Conservation (phyloP, 768 basidiomycete genomes). For the Boletus patriciae region DNA sequence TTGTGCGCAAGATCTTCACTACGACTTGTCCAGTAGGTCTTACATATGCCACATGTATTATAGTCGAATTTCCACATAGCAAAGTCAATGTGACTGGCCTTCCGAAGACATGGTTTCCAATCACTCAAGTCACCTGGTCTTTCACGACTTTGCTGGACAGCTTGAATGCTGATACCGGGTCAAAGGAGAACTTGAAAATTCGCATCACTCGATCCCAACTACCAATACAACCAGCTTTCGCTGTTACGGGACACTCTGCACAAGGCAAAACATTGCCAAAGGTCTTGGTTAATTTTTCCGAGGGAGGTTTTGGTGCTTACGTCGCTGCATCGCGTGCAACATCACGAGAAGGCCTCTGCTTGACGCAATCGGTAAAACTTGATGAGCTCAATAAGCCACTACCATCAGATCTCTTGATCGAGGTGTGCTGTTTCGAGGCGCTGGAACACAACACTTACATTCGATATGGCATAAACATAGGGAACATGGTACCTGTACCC, state of each 20-base stretch:
- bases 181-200: neutral
- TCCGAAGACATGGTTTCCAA: slow-evolving; percentile 17
- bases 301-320: too few species aligned
- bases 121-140: slow-evolving; percentile 14
- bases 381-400: too few species aligned
- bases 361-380: too few species aligned
- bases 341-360: too few species aligned
- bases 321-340: too few species aligned
- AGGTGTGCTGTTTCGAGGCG: too few species aligned
- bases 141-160: neutral
- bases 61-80: slow-evolving; percentile 15
- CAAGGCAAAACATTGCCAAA: too few species aligned
- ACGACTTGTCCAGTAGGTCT: too few species aligned
- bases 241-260: too few species aligned
- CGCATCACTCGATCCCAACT: slow-evolving; percentile 16
- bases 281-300: too few species aligned
- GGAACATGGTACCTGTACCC: neutral
- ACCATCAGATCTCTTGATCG: too few species aligned
- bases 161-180: neutral
- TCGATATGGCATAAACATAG: neutral
- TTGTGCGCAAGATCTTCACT: neutral
- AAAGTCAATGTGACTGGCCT: slow-evolving; percentile 15
- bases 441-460: slow-evolving; percentile 12
- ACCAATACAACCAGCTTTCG: slow-evolving; percentile 23
- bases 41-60: too few species aligned